These are phyloP conservation scores for Nemania sp. DNA, from an alignment of 2,329 filamentous ascomycete genomes.

Conservation along the genomic window DNA sequence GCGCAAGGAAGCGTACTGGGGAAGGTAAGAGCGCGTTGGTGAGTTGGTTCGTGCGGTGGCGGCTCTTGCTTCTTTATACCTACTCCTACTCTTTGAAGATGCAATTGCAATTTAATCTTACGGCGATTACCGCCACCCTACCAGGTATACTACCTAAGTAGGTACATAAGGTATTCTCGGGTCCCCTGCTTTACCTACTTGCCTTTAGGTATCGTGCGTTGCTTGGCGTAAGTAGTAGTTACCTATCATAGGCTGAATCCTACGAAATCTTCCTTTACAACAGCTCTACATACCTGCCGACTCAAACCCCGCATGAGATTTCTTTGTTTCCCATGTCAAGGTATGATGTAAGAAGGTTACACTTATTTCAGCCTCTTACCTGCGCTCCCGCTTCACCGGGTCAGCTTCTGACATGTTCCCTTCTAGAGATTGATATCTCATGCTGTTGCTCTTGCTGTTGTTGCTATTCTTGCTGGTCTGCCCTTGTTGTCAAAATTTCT, in stretches of 20 bases:
- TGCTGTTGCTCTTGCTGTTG: neutral
- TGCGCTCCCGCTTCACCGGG: neutral
- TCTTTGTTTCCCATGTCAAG: neutral
- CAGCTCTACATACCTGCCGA: neutral
- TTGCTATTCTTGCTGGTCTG: neutral
- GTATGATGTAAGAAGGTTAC: constrained; percentile 16
- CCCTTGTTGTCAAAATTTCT: neutral
- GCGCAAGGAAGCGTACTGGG: neutral
- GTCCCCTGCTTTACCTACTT: constrained; percentile 2
- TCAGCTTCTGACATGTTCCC: neutral
- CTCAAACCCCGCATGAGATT: constrained; percentile 21
- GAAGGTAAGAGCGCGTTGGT: neutral
- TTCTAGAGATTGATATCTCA: neutral
- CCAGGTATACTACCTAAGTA: neutral
- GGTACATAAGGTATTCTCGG: constrained; percentile 6
- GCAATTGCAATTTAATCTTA: constrained; percentile 19
- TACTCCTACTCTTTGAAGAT: neutral
- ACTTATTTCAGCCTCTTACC: constrained; percentile 3
- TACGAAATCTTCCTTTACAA: too few relatives aligned
- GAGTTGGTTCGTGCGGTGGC: constrained; percentile 1
- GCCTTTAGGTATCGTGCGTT: neutral
- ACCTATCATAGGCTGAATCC: constrained; percentile 8
- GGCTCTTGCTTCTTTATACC: constrained; percentile 23
- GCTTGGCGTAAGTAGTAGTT: neutral
- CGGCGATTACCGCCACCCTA: neutral